These are phyloP conservation scores for Nitzschia inconspicua DNA, from an alignment of 108 stramenopile genomes.

Conservation along the genomic window DNA sequence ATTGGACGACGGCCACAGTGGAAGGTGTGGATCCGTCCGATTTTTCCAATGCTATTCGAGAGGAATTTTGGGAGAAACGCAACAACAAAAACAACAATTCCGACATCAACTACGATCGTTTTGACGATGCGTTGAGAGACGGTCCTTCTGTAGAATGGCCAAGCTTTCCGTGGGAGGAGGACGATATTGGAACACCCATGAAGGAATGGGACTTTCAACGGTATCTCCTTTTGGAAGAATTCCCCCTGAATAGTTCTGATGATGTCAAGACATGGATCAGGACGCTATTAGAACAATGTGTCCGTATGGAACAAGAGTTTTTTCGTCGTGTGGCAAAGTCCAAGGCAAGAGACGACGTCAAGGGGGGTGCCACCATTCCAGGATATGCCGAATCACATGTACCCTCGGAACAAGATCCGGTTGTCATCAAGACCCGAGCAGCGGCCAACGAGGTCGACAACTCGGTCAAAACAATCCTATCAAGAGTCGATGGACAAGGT, in stretches of 20 bases:
- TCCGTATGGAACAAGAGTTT: constrained; percentile 58
- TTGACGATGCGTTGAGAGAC: no score
- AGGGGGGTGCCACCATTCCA: constrained; percentile 77
- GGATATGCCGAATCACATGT: constrained; percentile 64
- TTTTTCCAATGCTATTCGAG: not conserved
- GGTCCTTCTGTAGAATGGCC: constrained; percentile 43
- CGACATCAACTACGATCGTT: not conserved
- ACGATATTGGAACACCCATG: constrained; percentile 4
- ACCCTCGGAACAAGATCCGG: constrained; percentile 62
- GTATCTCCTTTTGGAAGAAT: constrained; percentile 44
- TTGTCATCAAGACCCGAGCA: constrained; percentile 46
- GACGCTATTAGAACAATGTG: constrained; percentile 34
- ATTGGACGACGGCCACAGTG: not conserved
- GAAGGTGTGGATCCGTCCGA: not conserved
- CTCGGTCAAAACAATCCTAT: constrained; percentile 5
- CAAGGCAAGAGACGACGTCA: constrained; percentile 74
- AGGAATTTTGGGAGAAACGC: no score
- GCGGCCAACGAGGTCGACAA: constrained; percentile 22
- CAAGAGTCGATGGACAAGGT: no score
- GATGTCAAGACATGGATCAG: constrained; percentile 22
- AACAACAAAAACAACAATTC: no score
- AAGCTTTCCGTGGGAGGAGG: constrained; percentile 67
- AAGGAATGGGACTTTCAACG: constrained; percentile 57
- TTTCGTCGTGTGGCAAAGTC: constrained; percentile 53
- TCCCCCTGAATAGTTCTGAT: constrained; percentile 27